phyloP scores from a whole-genome alignment of 805 yeast species.

The Kockiozyma suomiensis region DNA sequence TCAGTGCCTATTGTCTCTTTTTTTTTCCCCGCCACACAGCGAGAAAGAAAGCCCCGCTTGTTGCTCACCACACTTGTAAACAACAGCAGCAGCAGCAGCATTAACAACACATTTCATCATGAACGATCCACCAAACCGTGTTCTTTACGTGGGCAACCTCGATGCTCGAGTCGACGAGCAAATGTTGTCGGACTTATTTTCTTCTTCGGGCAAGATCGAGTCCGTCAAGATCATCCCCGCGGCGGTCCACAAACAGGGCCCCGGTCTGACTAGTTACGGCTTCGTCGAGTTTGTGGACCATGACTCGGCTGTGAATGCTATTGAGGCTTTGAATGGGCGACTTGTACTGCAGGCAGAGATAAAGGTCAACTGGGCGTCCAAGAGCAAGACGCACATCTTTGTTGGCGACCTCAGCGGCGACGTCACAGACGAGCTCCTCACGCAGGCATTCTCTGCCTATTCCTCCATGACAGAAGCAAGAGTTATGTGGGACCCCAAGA shows the following conservation, averaged over 20 bases:
- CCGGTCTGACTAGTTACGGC: constrained; percentile 70
- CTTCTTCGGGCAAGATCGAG: constrained; percentile 61
- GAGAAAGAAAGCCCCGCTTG: no score
- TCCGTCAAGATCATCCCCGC: constrained; percentile 73
- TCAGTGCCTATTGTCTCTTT: no score
- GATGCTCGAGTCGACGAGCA: constrained; percentile 68
- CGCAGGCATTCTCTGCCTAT: constrained; percentile 58
- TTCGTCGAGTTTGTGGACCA: constrained; percentile 72
- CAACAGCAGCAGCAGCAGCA: neutral
- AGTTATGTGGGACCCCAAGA: constrained; percentile 97
- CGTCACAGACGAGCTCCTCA: constrained; percentile 74
- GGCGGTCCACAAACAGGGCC: constrained; percentile 58
- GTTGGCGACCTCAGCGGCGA: constrained; percentile 86
- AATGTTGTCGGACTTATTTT: constrained; percentile 61
- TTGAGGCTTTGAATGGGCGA: constrained; percentile 61
- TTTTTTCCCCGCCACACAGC: no score
- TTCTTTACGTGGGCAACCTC: constrained; percentile 70
- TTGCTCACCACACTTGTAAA: no score
- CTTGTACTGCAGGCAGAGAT: constrained; percentile 56
- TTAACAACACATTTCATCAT: neutral
- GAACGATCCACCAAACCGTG: constrained; percentile 43
- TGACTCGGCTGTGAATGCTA: constrained; percentile 63
- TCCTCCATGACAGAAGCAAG: constrained; percentile 75
- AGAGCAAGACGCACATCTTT: constrained; percentile 59
- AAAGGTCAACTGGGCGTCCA: constrained; percentile 80